phyloP scores from a whole-genome alignment of 805 yeast genomes.

The Lipomyces yamadae region DNA sequence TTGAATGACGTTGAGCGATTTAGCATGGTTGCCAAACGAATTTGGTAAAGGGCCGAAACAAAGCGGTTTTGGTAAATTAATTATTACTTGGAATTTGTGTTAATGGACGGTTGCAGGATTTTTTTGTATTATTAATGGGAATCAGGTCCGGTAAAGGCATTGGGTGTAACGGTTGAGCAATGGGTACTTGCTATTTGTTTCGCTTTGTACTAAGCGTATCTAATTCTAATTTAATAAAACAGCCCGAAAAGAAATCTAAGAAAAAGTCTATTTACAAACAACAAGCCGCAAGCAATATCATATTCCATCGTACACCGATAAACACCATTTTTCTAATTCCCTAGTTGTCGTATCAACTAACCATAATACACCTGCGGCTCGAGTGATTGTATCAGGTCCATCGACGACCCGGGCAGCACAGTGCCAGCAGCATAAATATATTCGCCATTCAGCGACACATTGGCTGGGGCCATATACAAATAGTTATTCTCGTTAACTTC shows the following conservation, averaged over 20 bases:
- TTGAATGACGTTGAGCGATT: conserved; percentile 62
- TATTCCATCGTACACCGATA: not conserved
- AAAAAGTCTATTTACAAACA: no score
- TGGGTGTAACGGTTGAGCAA: no score
- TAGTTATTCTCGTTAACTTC: not conserved
- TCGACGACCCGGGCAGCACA: not conserved
- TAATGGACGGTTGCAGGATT: not conserved
- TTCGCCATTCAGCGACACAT: not conserved
- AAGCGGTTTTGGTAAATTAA: not conserved
- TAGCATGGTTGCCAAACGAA: conserved; percentile 75
- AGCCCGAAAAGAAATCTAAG: no score
- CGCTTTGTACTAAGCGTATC: not conserved
- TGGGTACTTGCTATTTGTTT: not conserved
- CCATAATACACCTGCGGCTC: not conserved
- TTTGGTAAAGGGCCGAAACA: conserved; percentile 56
- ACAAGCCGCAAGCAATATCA: no score
- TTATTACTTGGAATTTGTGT: not conserved
- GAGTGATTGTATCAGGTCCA: not conserved
- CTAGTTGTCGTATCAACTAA: no score
- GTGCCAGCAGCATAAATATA: not conserved
- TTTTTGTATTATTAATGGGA: not conserved
- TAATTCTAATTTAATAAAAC: no score
- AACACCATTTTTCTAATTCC: not conserved
- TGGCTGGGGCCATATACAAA: not conserved
- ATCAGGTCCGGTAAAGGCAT: no score